phyloP scores from a whole-genome alignment of 345 rosid species.

The Salix exigua region DNA sequence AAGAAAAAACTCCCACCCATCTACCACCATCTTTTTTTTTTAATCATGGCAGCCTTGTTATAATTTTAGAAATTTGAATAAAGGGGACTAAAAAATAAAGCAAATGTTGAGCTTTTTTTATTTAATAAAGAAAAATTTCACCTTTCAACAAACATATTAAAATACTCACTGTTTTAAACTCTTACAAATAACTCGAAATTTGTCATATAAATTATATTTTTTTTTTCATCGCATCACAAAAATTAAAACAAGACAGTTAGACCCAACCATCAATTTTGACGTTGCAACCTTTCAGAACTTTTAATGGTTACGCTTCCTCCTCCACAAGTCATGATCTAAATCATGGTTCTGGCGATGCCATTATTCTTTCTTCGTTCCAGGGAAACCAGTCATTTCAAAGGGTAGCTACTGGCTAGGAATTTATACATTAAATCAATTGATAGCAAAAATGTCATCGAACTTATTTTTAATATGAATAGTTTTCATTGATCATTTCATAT shows the following conservation, averaged over 20 bases:
- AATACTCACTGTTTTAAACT: accelerated
- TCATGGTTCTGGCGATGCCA: background rate
- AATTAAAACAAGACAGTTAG: no score
- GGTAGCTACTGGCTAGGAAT: no score
- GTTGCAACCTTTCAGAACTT: background rate
- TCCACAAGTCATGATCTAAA: background rate
- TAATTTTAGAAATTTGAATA: background rate
- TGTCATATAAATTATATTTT: accelerated
- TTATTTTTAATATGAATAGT: no score
- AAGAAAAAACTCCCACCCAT: slow-evolving; percentile 6
- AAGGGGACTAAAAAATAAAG: background rate
- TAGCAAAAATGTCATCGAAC: background rate
- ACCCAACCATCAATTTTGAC: background rate
- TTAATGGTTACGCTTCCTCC: background rate
- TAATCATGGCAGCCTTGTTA: background rate
- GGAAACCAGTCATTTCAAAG: background rate
- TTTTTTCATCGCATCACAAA: accelerated
- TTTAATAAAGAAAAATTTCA: no score
- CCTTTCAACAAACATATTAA: no score
- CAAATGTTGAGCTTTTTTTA: background rate
- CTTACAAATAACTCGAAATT: no score
- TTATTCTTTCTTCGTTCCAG: background rate
- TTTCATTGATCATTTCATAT: no score
- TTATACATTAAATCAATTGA: no score
- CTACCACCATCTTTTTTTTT: background rate